Conservation (phyloP, 1,284 basidiomycete species). For the Sanghuangporus baumii region DNA sequence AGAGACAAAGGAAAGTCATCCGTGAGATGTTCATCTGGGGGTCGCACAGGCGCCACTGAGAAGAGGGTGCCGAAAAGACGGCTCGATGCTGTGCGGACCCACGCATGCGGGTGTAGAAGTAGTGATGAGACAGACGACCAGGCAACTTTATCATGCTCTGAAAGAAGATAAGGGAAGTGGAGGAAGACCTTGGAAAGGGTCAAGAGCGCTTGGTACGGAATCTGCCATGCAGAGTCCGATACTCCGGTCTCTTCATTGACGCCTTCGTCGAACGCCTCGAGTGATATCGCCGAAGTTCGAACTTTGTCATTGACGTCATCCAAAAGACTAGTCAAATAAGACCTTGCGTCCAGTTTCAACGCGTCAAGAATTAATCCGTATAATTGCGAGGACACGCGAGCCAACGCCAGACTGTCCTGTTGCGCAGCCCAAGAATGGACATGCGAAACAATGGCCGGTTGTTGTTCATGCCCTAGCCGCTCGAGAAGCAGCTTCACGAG, state of each 20-base stretch:
- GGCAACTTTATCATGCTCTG: conserved; percentile 38
- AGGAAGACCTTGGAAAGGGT: conserved; percentile 62
- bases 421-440: conserved; percentile 80
- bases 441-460: conserved; percentile 60
- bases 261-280: conserved; percentile 34
- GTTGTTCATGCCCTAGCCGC: conserved; percentile 59
- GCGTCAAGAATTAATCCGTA: conserved; percentile 76
- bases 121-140: conserved; percentile 67
- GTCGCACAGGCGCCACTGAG: conserved; percentile 38
- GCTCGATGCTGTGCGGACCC: conserved; percentile 85
- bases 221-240: conserved; percentile 70
- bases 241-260: conserved; percentile 30
- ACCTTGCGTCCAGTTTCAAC: conserved; percentile 41
- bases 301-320: conserved; percentile 54
- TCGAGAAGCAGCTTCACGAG: conserved; percentile 75
- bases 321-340: conserved; percentile 51
- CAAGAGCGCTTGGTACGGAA: conserved; percentile 78
- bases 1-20: conserved; percentile 45
- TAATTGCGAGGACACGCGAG: conserved; percentile 74
- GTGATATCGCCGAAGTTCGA: conserved; percentile 36
- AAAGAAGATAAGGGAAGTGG: conserved; percentile 45
- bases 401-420: conserved; percentile 52
- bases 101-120: conserved; percentile 88
- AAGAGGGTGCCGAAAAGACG: conserved; percentile 76
- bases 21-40: conserved; percentile 31